A percentile compares a stretch with the other conserved stretches of the same genome.
Evolutionary conservation across 768 basidiomycete genomes (phyloP).

Genomic region (Rhodotorula taiwanensis): DNA sequence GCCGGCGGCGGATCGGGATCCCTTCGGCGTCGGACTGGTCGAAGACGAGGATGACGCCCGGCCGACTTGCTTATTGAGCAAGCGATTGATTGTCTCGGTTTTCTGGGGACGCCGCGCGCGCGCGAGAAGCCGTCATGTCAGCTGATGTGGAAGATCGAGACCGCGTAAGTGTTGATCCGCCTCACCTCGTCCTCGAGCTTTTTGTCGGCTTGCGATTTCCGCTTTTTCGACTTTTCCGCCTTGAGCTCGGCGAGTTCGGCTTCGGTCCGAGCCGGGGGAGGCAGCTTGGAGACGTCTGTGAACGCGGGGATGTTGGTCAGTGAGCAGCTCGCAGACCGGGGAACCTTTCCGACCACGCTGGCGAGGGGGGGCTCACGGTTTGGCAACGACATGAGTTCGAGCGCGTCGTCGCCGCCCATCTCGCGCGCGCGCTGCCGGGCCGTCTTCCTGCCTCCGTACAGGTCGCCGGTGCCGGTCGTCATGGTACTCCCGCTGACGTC

Average conservation of each 20-base stretch:
- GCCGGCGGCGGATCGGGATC: background rate
- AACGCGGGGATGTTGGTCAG: too few relatives aligned
- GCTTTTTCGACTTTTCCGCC: conserved; percentile 74
- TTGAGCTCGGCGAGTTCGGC: conserved; percentile 64
- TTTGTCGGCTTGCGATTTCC: conserved; percentile 72
- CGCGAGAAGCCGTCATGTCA: background rate
- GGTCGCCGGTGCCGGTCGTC: background rate
- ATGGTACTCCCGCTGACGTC: conserved; percentile 1
- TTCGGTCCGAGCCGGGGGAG: conserved; percentile 48
- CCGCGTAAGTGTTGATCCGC: conserved; percentile 44
- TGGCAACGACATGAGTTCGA: conserved; percentile 38
- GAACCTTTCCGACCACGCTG: too few relatives aligned
- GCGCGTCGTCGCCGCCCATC: conserved; percentile 34
- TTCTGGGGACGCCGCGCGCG: conserved; percentile 40
- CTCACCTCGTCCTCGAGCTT: conserved; percentile 73
- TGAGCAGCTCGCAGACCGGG: too few relatives aligned
- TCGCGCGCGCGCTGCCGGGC: conserved; percentile 40
- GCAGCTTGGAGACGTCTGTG: conserved; percentile 1
- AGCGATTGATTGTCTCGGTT: conserved; percentile 81
- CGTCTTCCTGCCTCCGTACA: conserved; percentile 36
- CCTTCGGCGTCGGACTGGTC: background rate
- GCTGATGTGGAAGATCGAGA: background rate
- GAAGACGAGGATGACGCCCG: conserved; percentile 5
- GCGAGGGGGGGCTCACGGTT: too few relatives aligned
- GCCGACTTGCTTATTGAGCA: conserved; percentile 71